Conservation (phyloP, 2,329 filamentous ascomycete genomes). For the Didymella pinodella region DNA sequence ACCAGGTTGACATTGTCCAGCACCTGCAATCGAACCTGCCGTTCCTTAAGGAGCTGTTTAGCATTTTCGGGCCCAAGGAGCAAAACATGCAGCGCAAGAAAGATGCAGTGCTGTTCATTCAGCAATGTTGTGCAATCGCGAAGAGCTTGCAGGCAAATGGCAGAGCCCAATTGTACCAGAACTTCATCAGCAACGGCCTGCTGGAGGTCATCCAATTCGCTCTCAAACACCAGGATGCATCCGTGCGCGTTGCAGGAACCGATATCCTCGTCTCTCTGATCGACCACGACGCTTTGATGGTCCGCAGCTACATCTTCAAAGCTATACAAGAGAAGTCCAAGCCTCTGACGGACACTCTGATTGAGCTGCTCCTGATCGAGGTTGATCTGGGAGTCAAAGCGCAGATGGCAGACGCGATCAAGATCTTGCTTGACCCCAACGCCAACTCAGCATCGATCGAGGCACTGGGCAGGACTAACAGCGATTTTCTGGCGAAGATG, state of each 20-base stretch:
- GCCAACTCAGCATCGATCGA: conserved; percentile 67
- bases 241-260: conserved; percentile 88
- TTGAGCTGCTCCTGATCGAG: conserved; percentile 89
- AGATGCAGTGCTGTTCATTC: conserved; percentile 93
- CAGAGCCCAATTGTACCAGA: conserved; percentile 83
- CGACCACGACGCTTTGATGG: conserved; percentile 94
- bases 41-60: conserved; percentile 87
- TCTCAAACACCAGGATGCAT: conserved; percentile 81
- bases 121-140: conserved; percentile 92
- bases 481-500: conserved; percentile 72
- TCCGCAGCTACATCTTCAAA: conserved; percentile 90
- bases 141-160: conserved; percentile 90
- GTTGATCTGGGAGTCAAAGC: conserved; percentile 93
- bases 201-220: conserved; percentile 92
- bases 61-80: conserved; percentile 76
- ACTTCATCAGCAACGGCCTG: conserved; percentile 87
- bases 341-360: conserved; percentile 88
- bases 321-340: conserved; percentile 87
- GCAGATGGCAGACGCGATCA: conserved; percentile 93
- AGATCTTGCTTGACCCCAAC: conserved; percentile 84
- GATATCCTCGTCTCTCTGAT: conserved; percentile 94
- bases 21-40: conserved; percentile 83
- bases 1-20: conserved; percentile 97
- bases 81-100: conserved; percentile 78
- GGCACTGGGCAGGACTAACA: conserved; percentile 66